Conservation (phyloP, 768 basidiomycete species). For the Lyophyllum decastes region DNA sequence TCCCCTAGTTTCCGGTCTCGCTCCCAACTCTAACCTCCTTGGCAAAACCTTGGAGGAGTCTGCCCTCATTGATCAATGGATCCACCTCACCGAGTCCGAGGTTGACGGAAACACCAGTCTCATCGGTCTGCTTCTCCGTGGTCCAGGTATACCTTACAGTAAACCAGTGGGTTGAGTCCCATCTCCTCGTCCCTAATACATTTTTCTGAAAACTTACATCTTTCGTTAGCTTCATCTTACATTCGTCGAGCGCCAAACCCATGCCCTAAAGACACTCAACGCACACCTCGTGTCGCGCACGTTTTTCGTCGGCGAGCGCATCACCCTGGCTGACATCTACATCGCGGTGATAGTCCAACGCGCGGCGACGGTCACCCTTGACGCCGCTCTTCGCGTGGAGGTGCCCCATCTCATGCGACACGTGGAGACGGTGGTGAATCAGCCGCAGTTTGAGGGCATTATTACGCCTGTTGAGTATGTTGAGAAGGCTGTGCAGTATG, state of each 20-base stretch:
- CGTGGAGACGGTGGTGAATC: slow-evolving; percentile 85
- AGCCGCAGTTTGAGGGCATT: slow-evolving; percentile 69
- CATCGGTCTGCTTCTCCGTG: slow-evolving; percentile 44
- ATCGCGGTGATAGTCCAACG: slow-evolving; percentile 60
- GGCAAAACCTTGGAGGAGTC: slow-evolving; percentile 64
- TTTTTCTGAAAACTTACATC: not conserved
- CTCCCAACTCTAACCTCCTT: slow-evolving; percentile 79
- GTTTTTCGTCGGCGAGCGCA: slow-evolving; percentile 90
- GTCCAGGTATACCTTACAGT: slow-evolving; percentile 65
- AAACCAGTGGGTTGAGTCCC: slow-evolving; percentile 63
- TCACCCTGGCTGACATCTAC: slow-evolving; percentile 88
- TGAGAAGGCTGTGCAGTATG: slow-evolving; percentile 72
- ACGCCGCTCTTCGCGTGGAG: slow-evolving; percentile 63
- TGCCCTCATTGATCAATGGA: slow-evolving; percentile 87
- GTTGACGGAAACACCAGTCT: slow-evolving; percentile 41
- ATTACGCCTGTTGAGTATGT: slow-evolving; percentile 60
- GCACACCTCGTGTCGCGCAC: slow-evolving; percentile 74
- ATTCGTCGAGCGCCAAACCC: slow-evolving; percentile 53
- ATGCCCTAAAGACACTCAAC: slow-evolving; percentile 71
- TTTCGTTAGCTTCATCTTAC: slow-evolving; percentile 54
- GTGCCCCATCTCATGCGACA: slow-evolving; percentile 79
- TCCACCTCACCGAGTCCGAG: slow-evolving; percentile 71
- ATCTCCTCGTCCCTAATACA: not conserved
- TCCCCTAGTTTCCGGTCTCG: slow-evolving; percentile 67
- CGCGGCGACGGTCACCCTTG: slow-evolving; percentile 59